phyloP scores from a whole-genome alignment of 768 basidiomycete species.

The Boletus reticuloceps region DNA sequence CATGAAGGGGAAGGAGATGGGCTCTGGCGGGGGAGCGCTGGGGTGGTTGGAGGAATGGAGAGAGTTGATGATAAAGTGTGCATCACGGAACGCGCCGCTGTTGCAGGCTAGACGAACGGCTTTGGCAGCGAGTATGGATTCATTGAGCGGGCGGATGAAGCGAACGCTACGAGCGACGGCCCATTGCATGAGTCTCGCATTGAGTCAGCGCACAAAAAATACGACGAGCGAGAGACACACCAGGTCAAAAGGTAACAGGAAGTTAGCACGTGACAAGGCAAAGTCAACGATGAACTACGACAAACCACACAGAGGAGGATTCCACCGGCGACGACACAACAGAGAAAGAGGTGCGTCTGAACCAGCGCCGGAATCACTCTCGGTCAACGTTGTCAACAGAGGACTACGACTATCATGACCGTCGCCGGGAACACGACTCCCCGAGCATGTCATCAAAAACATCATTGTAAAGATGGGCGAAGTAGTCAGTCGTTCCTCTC shows the following conservation, averaged over 20 bases:
- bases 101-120: constrained; percentile 49
- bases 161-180: too few species aligned
- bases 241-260: not conserved
- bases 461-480: constrained; percentile 75
- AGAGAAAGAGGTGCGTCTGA: constrained; percentile 49
- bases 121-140: constrained; percentile 42
- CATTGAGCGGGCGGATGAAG: too few species aligned
- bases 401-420: constrained; percentile 59
- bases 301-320: constrained; percentile 44
- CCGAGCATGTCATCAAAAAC: constrained; percentile 67
- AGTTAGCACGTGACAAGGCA: constrained; percentile 21
- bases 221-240: not conserved
- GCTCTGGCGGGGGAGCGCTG: not conserved
- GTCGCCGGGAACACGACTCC: constrained; percentile 69
- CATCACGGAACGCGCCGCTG: constrained; percentile 46
- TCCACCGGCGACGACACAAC: constrained; percentile 45
- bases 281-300: constrained; percentile 52
- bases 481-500: constrained; percentile 55
- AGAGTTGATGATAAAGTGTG: constrained; percentile 57
- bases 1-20: constrained; percentile 22
- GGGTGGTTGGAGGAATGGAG: constrained; percentile 40
- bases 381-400: constrained; percentile 38
- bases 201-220: not conserved
- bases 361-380: not conserved
- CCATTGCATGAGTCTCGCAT: constrained; percentile 77